Percentiles rank a stretch among this genome's conserved stretches.
phyloP scores from a whole-genome alignment of 1,139 yeast genomes.

The Debaryomyces sp. region DNA sequence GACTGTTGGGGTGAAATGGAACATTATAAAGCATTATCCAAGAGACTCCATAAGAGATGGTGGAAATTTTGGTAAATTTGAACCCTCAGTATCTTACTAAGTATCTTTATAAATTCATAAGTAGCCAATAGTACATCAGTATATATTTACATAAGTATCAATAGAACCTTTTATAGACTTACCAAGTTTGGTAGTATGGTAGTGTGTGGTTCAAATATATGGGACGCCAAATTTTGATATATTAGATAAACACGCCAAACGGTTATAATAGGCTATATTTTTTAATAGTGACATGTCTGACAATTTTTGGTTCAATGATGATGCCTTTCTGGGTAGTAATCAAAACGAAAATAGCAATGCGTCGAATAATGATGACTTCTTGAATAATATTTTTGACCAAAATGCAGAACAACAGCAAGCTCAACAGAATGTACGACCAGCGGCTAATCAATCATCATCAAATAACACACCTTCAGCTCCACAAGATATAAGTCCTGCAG shows the following conservation, averaged over 20 bases:
- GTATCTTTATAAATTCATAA: not conserved
- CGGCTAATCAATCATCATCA: not conserved
- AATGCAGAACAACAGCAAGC: conserved; percentile 20
- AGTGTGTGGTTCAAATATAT: not conserved
- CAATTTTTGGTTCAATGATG: conserved; percentile 48
- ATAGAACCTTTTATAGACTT: not conserved
- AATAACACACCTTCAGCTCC: conserved; percentile 11
- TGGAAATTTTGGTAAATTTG: conserved; percentile 37
- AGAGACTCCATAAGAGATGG: conserved; percentile 53
- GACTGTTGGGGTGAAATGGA: conserved; percentile 99
- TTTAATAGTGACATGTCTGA: conserved; percentile 33
- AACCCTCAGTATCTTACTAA: not conserved
- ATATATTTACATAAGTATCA: not conserved
- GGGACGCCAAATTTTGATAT: not conserved
- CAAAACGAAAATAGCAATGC: conserved; percentile 14
- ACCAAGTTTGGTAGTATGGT: not conserved
- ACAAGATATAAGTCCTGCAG: conserved; percentile 8
- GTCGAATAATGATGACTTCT: conserved; percentile 34
- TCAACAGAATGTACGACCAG: conserved; percentile 8
- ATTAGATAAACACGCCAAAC: not conserved
- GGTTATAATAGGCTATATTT: not conserved
- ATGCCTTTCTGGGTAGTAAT: conserved; percentile 31
- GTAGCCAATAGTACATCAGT: not conserved
- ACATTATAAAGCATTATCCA: conserved; percentile 71
- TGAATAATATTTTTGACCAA: conserved; percentile 40